Percentiles rank a stretch among this genome's conserved stretches.
Conservation (phyloP, 140 eudicot genomes). For the Ambrosia hybrid region DNA sequence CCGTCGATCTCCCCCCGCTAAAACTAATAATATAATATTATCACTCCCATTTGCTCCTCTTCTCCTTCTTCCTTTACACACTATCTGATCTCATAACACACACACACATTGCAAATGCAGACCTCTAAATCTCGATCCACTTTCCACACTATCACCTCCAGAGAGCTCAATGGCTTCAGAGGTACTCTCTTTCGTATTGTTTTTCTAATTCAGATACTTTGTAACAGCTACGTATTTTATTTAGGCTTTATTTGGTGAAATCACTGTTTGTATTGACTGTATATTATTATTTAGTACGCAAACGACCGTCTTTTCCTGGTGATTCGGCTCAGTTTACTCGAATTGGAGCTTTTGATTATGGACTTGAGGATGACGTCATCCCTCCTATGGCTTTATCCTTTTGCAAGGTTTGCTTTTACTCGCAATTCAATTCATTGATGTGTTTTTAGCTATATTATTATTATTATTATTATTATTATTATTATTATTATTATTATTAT, state of each 20-base stretch:
- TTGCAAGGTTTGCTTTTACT: slow-evolving; percentile 58
- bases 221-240: slow-evolving; percentile 7
- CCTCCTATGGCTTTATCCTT: slow-evolving; percentile 94
- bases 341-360: slow-evolving; percentile 55
- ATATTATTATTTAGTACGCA: slow-evolving; percentile 44
- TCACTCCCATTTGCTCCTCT: not conserved
- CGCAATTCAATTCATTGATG: not conserved
- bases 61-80: not conserved
- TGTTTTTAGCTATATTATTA: not conserved
- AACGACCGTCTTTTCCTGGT: slow-evolving; percentile 46
- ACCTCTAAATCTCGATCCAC: slow-evolving; percentile 38
- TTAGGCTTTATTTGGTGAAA: not conserved
- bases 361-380: slow-evolving; percentile 35
- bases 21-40: not conserved
- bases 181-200: too few relatives aligned
- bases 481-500: too few relatives aligned
- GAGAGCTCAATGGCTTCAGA: slow-evolving; percentile 76
- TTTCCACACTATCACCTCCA: slow-evolving; percentile 54
- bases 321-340: slow-evolving; percentile 31
- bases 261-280: not conserved
- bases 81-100: not conserved
- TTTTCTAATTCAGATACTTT: too few relatives aligned
- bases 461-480: too few relatives aligned
- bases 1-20: slow-evolving; percentile 39
- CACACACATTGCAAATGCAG: slow-evolving; percentile 40